Base-by-base conservation (phyloP, 2,329 filamentous ascomycete species). In the Davidsoniella australis region DNA sequence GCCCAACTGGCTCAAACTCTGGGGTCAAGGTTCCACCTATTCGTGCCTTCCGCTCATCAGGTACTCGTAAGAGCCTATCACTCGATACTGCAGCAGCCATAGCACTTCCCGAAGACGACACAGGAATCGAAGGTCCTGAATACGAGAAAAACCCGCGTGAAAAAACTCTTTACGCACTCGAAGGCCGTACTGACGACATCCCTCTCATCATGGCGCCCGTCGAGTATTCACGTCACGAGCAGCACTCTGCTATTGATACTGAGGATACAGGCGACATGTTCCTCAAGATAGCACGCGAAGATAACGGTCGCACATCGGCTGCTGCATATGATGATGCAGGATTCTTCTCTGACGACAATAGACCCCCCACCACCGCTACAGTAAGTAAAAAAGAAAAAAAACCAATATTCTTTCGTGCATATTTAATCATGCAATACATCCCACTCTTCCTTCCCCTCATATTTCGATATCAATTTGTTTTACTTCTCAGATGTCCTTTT, bases 201-300 rank as follows among this genome's bases (percentile, higher is more conserved):
- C 41, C 50, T 12, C 37, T 48, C 8, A 49, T 49, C 23, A 52
- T 52, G 50, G 18, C 41, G 16, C 46, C 46, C 6, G 18, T 33
- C 9, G 37, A 37, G 12, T 45, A 33, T 14, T 18, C n/a, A 3
- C 17, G 23, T 16, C 3, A n/a, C 41, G 36, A 45, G 24, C 38
- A 17, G 9, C 66, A 33, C 56, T 56, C 16, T 47, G 24, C 37
- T n/a, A 24, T 56, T 8, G 58, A 71, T 46, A 63, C 61, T 40
- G 74, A 78, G 48, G 74, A 76, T 54, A 72, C 68, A 3, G 72
- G 71, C 38, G 75, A 78, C 54, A 63, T 78, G 39, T 78, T 78
- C 54, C 67, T 78, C 53, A 70, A 66, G 48, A 77, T 78, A 52
- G 74, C 75, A 10, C 65, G 69, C 9, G 72, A 78, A 52, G 73